Evolutionary conservation across 1,139 yeast species (phyloP).

Genomic region (Schwanniomyces etchellsii): DNA sequence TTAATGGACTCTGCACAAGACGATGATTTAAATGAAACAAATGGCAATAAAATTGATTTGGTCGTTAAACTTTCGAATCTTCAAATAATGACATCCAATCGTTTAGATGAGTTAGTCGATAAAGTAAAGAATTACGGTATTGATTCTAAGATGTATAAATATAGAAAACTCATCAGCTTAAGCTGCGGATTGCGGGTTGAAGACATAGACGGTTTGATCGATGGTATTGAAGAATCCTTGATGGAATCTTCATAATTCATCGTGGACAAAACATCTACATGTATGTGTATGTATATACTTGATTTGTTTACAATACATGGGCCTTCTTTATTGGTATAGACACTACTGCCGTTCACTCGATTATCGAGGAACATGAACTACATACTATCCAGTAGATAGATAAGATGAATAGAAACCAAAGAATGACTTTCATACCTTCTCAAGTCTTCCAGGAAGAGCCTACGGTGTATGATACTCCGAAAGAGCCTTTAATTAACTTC

Average conservation of each 20-base stretch:
- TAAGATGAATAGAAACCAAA: too few relatives aligned
- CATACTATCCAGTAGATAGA: too few relatives aligned
- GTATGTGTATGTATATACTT: too few relatives aligned
- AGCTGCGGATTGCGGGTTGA: conserved; percentile 79
- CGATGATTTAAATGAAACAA: conserved; percentile 8
- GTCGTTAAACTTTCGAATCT: conserved; percentile 45
- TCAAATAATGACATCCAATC: conserved; percentile 46
- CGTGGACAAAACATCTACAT: too few relatives aligned
- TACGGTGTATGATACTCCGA: conserved; percentile 28
- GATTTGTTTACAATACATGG: too few relatives aligned
- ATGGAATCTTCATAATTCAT: conserved; percentile 26
- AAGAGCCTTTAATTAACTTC: conserved; percentile 27
- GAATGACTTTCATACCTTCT: too few relatives aligned
- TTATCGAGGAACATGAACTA: too few relatives aligned
- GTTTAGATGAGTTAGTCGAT: conserved; percentile 33
- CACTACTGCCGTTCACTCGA: too few relatives aligned
- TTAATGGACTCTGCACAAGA: conserved; percentile 2
- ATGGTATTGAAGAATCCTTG: conserved; percentile 41
- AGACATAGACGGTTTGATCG: conserved; percentile 63
- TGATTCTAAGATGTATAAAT: conserved; percentile 65
- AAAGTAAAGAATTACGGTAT: conserved; percentile 35
- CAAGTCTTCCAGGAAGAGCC: too few relatives aligned
- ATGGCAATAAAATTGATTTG: conserved; percentile 15
- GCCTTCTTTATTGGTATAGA: too few relatives aligned
- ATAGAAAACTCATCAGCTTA: conserved; percentile 72